Base-by-base conservation (phyloP, 2,329 filamentous ascomycete genomes). In the Diaporthe aspalathi region DNA sequence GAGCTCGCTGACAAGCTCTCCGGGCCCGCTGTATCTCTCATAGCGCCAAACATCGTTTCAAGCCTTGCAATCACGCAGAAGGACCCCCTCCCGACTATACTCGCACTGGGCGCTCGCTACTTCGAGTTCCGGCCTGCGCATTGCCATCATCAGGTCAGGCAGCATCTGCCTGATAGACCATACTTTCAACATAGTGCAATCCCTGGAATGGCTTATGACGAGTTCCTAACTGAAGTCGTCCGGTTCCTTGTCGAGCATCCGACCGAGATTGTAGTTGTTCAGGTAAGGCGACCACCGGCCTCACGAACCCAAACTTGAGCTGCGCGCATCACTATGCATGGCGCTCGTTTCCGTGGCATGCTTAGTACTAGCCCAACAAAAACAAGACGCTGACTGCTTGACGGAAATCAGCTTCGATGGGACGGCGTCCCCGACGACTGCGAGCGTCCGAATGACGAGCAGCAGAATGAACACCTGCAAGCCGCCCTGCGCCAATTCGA, bases 111-210 rank as follows among this genome's bases (percentile, higher is more conserved):
- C 0, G 84, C 84, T 0, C 76, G 86, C 5, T 87, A 87, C 77
- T 87, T 87, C 67, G 86, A 87, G 76, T 87, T 87, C 74, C 79
- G 85, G 7, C 85, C 85, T 0, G 85, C 85, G 0, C 82, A 84
- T 70, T 82, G 85, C 66, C 84, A 86, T 75, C 77, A 78, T 1
- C 79, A 79, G 70, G 77, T 87, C 70, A 78, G 82, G 50, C 74
- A 75, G 40, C 78, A 78, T n/a, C 77, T 84, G 7, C 82, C 84
- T 1, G 84, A 87, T 73, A 80, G 80, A 17, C 79, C 83, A 68
- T 88, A 86, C 72, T 88, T 87, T 77, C 83, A 85, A 74, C 85
- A 87, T 76, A 82, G 82, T 70, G 83, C 82, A 7, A 86, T 87
- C 29, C 85, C 85, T 0, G 85, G 85, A 2, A 84, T 87, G 82